Evolutionary conservation across 345 rosid genomes (phyloP), one percentile per base, ranked within the genome.

Genomic region (Boechera retrofracta): DNA sequence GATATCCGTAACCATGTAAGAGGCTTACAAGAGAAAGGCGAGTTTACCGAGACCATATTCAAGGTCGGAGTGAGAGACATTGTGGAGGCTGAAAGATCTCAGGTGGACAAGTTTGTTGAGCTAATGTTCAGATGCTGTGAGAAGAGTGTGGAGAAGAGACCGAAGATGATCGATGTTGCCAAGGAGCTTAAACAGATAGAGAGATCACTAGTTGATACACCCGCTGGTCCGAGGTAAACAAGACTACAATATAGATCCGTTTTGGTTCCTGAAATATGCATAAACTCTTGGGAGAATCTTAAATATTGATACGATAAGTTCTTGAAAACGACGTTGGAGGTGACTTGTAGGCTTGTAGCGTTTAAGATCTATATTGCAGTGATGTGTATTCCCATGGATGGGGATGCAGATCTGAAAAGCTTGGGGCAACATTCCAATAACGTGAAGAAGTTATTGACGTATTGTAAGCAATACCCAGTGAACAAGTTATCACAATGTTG

Each of bases 131-230:
- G 47, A 48, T 67, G 59, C 71, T 67, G 71, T 13, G 47, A 67
- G 33, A 16, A 12, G 16, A 32, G 32, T 32, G 16, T 32, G 7
- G 44, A 51, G 53, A n/a, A 51, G 3, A 51, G 47, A 35, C 71
- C 71, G 5, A 67, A 67, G 71, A 67, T 67, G 59, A 67, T 67
- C 2, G 16, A 67, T 5, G 59, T 51, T 10, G 71, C 59, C 8
- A 67, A 67, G 45, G 71, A 48, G 45, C 71, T 67, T 36, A 67
- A 67, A 28, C 21, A 11, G 47, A 67, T 67, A 28, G 68, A 64
- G 36, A 15, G 52, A 28, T 62, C 67, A 39, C 32, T 62, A 33
- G 44, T n/a, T 57, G 28, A 9, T 35, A 58, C 4, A 35, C 57
- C 5, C 5, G 11, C 10, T 31, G 38, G 39, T 60, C 29, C 7